phyloP scores from a whole-genome alignment of 2,329 filamentous ascomycete genomes.

The Ceratocystis harringtonii region DNA sequence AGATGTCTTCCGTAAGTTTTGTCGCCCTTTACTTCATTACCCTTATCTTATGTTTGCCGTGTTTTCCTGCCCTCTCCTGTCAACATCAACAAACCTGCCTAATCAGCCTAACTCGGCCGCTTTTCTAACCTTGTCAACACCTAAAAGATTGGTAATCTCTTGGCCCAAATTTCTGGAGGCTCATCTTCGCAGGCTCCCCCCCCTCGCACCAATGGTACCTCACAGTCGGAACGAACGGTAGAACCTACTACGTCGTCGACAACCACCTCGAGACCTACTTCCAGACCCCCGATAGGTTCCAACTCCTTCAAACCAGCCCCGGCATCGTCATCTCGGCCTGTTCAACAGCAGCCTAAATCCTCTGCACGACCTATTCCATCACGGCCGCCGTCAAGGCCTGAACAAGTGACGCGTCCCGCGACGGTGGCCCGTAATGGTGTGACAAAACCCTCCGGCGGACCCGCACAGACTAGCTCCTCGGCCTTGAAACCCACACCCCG shows the following conservation, averaged over 20 bases:
- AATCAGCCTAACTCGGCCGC: background rate
- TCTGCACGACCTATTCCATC: conserved; percentile 22
- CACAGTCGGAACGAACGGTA: background rate
- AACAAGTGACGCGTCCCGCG: conserved; percentile 15
- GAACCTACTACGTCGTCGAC: background rate
- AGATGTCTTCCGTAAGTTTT: conserved; percentile 12
- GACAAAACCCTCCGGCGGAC: background rate
- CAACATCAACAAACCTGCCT: background rate
- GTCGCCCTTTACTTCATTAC: too few relatives aligned
- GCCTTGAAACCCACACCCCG: background rate
- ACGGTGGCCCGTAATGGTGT: conserved; percentile 11
- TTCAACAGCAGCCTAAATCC: conserved; percentile 21
- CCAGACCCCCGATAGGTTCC: background rate
- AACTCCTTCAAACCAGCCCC: conserved; percentile 4
- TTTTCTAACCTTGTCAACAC: conserved; percentile 7
- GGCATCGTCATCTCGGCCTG: conserved; percentile 17
- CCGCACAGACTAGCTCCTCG: background rate
- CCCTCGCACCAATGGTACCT: background rate
- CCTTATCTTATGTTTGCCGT: too few relatives aligned
- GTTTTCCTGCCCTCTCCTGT: background rate
- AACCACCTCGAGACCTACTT: background rate
- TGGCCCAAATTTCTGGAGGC: conserved; percentile 13
- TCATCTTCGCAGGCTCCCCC: background rate
- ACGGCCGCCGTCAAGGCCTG: conserved; percentile 19
- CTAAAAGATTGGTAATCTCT: conserved; percentile 14